Conservation (phyloP, 345 rosid species). For the Toxicodendron radicans region DNA sequence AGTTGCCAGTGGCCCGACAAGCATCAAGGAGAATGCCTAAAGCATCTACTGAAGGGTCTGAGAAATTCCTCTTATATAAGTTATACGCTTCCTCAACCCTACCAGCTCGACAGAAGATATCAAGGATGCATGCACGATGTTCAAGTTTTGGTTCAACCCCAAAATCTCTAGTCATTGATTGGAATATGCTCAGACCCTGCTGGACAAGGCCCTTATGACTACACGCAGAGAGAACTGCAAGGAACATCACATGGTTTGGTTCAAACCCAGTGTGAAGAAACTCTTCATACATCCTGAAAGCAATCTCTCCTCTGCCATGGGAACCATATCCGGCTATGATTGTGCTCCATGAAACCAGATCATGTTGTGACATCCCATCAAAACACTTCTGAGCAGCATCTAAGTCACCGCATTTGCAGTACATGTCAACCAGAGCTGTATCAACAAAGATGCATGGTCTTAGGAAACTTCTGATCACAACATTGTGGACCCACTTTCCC, state of each 20-base stretch:
- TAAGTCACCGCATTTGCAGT: slow-evolving; percentile 73
- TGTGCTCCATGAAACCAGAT: slow-evolving; percentile 66
- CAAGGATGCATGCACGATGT: slow-evolving; percentile 60
- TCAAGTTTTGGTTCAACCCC: slow-evolving; percentile 49
- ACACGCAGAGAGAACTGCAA: slow-evolving; percentile 71
- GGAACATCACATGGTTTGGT: slow-evolving; percentile 69
- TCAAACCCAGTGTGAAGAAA: slow-evolving; percentile 55
- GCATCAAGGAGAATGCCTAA: slow-evolving; percentile 60
- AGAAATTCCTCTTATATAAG: slow-evolving; percentile 48
- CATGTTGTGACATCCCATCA: slow-evolving; percentile 41
- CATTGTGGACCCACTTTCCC: slow-evolving; percentile 69
- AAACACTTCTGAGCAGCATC: slow-evolving; percentile 67
- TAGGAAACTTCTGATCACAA: slow-evolving; percentile 47
- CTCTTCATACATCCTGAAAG: slow-evolving; percentile 51
- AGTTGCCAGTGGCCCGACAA: slow-evolving; percentile 38
- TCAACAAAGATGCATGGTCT: slow-evolving; percentile 44
- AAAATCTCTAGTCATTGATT: slow-evolving; percentile 49
- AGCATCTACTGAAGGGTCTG: slow-evolving; percentile 37
- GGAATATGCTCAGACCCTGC: slow-evolving; percentile 57
- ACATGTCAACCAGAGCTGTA: slow-evolving; percentile 77
- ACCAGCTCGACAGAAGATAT: slow-evolving; percentile 61
- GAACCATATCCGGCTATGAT: slow-evolving; percentile 74
- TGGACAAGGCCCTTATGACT: slow-evolving; percentile 72
- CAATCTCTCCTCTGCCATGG: slow-evolving; percentile 74
- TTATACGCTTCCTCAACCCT: slow-evolving; percentile 53